A percentile compares a stretch with the other conserved stretches of the same genome.
Evolutionary conservation across 768 basidiomycete genomes (phyloP).

Genomic region (Suillus luteus): DNA sequence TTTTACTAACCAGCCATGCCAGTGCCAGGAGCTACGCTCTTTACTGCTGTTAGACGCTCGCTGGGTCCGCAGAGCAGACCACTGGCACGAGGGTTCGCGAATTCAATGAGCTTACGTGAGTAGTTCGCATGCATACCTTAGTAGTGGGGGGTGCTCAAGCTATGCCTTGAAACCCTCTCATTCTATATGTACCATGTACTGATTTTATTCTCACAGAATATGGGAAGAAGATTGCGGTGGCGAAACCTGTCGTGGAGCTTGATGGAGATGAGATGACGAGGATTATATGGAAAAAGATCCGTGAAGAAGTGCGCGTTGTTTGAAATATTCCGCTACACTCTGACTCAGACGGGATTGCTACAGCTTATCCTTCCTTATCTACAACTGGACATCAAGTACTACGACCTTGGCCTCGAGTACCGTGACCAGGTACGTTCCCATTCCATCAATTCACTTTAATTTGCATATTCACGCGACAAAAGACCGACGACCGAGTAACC

Average conservation of each 20-base stretch:
- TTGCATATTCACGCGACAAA: conserved; percentile 11
- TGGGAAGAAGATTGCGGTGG: conserved; percentile 67
- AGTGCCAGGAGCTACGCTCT: conserved; percentile 27
- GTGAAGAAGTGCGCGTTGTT: conserved; percentile 73
- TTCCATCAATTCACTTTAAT: not conserved
- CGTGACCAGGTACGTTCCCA: conserved; percentile 71
- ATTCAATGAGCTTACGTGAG: conserved; percentile 33
- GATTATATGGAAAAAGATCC: conserved; percentile 98
- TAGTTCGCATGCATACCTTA: conserved; percentile 11
- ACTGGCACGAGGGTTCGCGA: conserved; percentile 30
- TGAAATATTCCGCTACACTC: conserved; percentile 1
- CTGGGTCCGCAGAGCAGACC: conserved; percentile 23
- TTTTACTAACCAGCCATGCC: conserved; percentile 17
- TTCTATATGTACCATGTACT: not conserved
- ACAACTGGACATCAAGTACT: conserved; percentile 97
- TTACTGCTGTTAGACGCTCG: conserved; percentile 27
- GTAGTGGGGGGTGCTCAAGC: not conserved
- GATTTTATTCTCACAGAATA: conserved; percentile 23
- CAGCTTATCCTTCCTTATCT: conserved; percentile 97
- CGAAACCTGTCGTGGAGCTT: conserved; percentile 91
- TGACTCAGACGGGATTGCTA: conserved; percentile 8
- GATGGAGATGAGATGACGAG: conserved; percentile 99
- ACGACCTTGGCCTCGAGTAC: conserved; percentile 92
- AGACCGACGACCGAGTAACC: conserved; percentile 95
- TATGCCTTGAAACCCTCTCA: not conserved